Conservation (phyloP, 345 rosid species). For the Turnera subulata region DNA sequence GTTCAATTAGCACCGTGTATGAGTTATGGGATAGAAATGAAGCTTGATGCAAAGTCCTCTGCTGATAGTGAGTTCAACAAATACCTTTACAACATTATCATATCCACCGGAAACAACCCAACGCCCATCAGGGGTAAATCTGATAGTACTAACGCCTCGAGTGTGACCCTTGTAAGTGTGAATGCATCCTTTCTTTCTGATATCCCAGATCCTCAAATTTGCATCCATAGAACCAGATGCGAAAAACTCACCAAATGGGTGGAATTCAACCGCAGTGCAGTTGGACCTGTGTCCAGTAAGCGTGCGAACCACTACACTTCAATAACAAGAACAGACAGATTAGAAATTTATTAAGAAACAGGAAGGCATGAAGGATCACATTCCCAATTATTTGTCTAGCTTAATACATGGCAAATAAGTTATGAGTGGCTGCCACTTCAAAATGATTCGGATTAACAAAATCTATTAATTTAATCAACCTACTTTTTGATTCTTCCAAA, state of each 20-base stretch:
- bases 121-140: constrained; percentile 97
- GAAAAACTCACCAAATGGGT: constrained; percentile 97
- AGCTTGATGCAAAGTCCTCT: background rate
- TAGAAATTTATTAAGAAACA: constrained; percentile 23
- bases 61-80: constrained; percentile 8
- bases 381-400: background rate
- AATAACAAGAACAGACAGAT: constrained; percentile 50
- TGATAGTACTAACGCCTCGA: constrained; percentile 69
- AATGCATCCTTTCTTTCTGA: constrained; percentile 89
- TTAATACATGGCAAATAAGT: background rate
- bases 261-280: constrained; percentile 90
- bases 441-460: constrained; percentile 4
- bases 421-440: background rate
- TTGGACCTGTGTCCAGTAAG: constrained; percentile 93
- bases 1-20: constrained; percentile 6
- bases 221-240: constrained; percentile 90
- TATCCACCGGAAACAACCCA: constrained; percentile 99
- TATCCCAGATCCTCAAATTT: constrained; percentile 87
- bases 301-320: constrained; percentile 99
- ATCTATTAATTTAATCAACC: constrained; percentile 20
- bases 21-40: background rate
- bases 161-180: constrained; percentile 95
- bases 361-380: background rate
- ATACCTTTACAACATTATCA: constrained; percentile 90
- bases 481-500: constrained; percentile 76